These are phyloP conservation scores for Bauhinia variegata DNA, from an alignment of 306 rosid species.

Conservation along the genomic window DNA sequence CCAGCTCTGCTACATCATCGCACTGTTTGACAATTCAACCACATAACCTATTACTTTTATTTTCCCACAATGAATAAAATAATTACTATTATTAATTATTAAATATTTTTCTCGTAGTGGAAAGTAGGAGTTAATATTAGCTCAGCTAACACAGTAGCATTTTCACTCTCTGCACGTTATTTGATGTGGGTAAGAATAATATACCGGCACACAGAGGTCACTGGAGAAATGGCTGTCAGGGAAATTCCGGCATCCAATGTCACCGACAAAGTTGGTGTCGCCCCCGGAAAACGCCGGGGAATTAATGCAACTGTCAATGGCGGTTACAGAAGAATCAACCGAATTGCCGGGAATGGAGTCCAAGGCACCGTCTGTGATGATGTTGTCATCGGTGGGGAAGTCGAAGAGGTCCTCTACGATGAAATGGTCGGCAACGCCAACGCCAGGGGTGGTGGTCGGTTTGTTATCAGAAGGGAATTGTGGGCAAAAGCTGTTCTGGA, in stretches of 20 bases:
- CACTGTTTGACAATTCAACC: constrained; percentile 45
- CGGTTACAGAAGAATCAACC: constrained; percentile 51
- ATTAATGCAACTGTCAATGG: constrained; percentile 52
- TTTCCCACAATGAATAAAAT: neutral
- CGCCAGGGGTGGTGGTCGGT: constrained; percentile 23
- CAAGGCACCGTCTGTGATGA: constrained; percentile 38
- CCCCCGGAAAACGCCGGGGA: constrained; percentile 53
- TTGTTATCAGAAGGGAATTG: constrained; percentile 54
- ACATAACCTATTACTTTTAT: neutral
- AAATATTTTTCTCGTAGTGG: neutral
- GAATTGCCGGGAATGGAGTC: constrained; percentile 52
- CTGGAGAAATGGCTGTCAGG: constrained; percentile 58
- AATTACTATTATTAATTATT: too few species aligned
- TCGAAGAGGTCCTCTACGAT: constrained; percentile 84
- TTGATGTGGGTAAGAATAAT: neutral
- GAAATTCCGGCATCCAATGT: constrained; percentile 41
- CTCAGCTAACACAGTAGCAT: too few species aligned
- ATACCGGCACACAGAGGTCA: constrained; percentile 87
- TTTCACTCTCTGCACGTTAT: constrained; percentile 10
- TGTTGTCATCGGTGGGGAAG: constrained; percentile 63
- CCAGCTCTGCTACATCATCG: constrained; percentile 87
- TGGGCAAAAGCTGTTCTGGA: constrained; percentile 46
- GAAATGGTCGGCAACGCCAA: constrained; percentile 54
- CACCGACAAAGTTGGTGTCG: constrained; percentile 41
- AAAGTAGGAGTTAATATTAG: neutral